A percentile compares a stretch with the other conserved stretches of the same genome.
These are phyloP conservation scores for Penicillium robsamsonii DNA, from an alignment of 495 filamentous ascomycete species.

Conservation along the genomic window DNA sequence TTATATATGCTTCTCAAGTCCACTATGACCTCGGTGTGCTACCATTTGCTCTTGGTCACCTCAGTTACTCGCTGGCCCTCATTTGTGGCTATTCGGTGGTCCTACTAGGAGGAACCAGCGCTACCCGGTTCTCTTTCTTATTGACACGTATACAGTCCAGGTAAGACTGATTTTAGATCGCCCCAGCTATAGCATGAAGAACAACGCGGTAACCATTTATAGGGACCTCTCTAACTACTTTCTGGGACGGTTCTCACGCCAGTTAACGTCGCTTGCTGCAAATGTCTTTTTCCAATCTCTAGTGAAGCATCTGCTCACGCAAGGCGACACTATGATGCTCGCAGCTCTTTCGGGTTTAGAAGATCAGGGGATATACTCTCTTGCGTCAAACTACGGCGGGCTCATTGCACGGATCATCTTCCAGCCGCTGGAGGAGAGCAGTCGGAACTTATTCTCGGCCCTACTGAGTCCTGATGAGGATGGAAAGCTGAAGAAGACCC, in stretches of 20 bases:
- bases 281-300: constrained; percentile 83
- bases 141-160: constrained; percentile 41
- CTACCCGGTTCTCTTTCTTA: constrained; percentile 59
- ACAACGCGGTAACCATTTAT: not conserved
- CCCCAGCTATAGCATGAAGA: not conserved
- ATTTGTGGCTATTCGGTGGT: constrained; percentile 62
- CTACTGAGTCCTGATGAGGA: constrained; percentile 44
- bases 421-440: constrained; percentile 91
- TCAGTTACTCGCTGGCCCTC: constrained; percentile 69
- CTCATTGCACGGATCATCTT: constrained; percentile 87
- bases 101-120: constrained; percentile 40
- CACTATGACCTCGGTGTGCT: constrained; percentile 64
- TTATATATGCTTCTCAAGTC: constrained; percentile 53
- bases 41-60: constrained; percentile 85
- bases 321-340: constrained; percentile 89
- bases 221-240: constrained; percentile 47
- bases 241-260: constrained; percentile 62
- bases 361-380: constrained; percentile 89
- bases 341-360: constrained; percentile 67
- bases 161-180: constrained; percentile 27
- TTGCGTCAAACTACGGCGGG: constrained; percentile 93
- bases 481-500: constrained; percentile 13
- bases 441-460: constrained; percentile 79
- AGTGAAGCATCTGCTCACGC: constrained; percentile 89
- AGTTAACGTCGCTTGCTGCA: constrained; percentile 63